Conservation (phyloP, 2,329 filamentous ascomycete species). For the Penicillium sp. region DNA sequence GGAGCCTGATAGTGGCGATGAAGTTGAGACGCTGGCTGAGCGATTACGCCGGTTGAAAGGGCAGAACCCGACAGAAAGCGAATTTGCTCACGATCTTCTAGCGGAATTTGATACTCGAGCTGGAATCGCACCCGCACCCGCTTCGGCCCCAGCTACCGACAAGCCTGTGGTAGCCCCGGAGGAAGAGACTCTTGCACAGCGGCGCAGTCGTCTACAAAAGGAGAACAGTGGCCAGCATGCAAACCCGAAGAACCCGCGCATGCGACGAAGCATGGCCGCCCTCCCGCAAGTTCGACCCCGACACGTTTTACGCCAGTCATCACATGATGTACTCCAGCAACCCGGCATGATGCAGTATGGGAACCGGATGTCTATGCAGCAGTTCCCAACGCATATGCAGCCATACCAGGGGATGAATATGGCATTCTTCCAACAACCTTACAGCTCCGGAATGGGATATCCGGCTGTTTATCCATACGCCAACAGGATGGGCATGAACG, state of each 20-base stretch:
- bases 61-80: conserved; percentile 32
- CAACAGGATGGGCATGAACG: conserved; percentile 25
- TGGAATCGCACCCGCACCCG: conserved; percentile 17
- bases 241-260: conserved; percentile 25
- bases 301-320: conserved; percentile 27
- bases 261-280: conserved; percentile 45
- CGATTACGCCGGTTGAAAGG: conserved; percentile 40
- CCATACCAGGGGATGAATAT: conserved; percentile 12
- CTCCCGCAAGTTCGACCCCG: conserved; percentile 52
- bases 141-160: conserved; percentile 15
- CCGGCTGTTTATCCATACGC: conserved; percentile 26
- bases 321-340: conserved; percentile 19
- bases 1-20: conserved; percentile 31
- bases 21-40: conserved; percentile 45
- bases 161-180: conserved; percentile 21
- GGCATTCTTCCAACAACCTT: conserved; percentile 13
- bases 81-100: conserved; percentile 44
- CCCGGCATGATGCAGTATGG: conserved; percentile 17
- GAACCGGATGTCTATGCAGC: conserved; percentile 31
- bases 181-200: conserved; percentile 46
- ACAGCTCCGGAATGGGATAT: conserved; percentile 24
- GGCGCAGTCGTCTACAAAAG: conserved; percentile 43
- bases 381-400: conserved; percentile 21
- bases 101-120: conserved; percentile 36
- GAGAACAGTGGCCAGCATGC: conserved; percentile 28